phyloP scores from a whole-genome alignment of 306 rosid genomes.

The Parietaria judaica region DNA sequence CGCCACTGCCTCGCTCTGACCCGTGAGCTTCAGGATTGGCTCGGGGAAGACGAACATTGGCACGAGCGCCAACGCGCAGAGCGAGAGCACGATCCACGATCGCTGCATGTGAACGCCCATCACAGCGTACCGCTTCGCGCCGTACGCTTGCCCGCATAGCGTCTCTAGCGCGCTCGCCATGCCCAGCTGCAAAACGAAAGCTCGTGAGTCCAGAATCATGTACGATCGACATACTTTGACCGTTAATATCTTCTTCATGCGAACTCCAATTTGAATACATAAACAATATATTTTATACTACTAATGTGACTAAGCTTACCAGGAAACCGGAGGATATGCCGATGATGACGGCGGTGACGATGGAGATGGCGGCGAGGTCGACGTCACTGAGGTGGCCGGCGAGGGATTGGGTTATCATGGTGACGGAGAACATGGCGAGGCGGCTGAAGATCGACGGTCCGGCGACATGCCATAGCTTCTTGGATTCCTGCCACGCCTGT shows the following conservation, averaged over 20 bases:
- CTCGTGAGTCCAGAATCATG: no score
- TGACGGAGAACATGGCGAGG: conserved; percentile 66
- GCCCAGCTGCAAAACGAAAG: conserved; percentile 11
- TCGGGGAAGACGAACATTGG: conserved; percentile 39
- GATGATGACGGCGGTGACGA: conserved; percentile 53
- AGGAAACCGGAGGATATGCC: conserved; percentile 54
- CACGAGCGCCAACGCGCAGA: conserved; percentile 36
- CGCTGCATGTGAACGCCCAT: conserved; percentile 25
- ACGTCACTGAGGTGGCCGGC: conserved; percentile 62
- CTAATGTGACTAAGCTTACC: no score
- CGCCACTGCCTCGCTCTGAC: conserved; percentile 45
- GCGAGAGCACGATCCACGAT: conserved; percentile 34
- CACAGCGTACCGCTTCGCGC: background rate
- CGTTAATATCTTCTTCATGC: no score
- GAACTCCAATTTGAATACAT: no score
- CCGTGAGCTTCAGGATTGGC: conserved; percentile 27
- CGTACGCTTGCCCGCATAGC: conserved; percentile 10
- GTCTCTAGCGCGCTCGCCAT: conserved; percentile 6
- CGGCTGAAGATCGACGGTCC: conserved; percentile 69
- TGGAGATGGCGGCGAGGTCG: conserved; percentile 60
- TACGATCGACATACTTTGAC: no score
- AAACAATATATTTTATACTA: no score
- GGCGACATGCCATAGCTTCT: conserved; percentile 53
- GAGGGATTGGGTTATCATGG: conserved; percentile 52
- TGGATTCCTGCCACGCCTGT: conserved; percentile 38